phyloP scores from a whole-genome alignment of 306 rosid genomes.

The Gleditsia sinensis region DNA sequence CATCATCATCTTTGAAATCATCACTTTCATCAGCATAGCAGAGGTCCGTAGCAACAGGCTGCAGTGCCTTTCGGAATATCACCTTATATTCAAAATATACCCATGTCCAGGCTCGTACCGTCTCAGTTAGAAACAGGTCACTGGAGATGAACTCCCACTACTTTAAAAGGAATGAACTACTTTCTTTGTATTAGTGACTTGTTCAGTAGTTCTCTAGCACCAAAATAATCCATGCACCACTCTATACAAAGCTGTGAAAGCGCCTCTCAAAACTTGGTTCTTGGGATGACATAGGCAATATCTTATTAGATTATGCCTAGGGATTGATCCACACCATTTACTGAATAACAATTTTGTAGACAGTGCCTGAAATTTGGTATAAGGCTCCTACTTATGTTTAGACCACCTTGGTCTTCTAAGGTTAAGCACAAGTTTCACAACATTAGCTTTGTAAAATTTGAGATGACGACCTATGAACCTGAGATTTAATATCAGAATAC shows the following conservation, averaged over 20 bases:
- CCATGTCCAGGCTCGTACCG: too few relatives aligned
- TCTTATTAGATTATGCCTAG: slow-evolving; percentile 33
- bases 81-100: too few relatives aligned
- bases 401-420: slow-evolving; percentile 13
- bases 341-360: slow-evolving; percentile 16
- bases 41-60: slow-evolving; percentile 14
- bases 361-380: neutral
- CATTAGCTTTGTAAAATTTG: neutral
- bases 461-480: too few relatives aligned
- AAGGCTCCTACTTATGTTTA: neutral
- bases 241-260: neutral
- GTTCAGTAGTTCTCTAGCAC: neutral
- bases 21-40: neutral
- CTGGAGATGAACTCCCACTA: slow-evolving; percentile 8
- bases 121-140: too few relatives aligned
- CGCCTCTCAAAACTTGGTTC: neutral
- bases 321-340: slow-evolving; percentile 38
- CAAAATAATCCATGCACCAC: neutral
- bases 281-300: slow-evolving; percentile 25
- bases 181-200: neutral
- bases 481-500: too few relatives aligned
- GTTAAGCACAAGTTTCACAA: neutral
- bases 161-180: neutral
- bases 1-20: neutral
- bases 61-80: too few relatives aligned